Base-by-base conservation (phyloP, 352 stramenopile species). In the Aphanomyces astaci region DNA sequence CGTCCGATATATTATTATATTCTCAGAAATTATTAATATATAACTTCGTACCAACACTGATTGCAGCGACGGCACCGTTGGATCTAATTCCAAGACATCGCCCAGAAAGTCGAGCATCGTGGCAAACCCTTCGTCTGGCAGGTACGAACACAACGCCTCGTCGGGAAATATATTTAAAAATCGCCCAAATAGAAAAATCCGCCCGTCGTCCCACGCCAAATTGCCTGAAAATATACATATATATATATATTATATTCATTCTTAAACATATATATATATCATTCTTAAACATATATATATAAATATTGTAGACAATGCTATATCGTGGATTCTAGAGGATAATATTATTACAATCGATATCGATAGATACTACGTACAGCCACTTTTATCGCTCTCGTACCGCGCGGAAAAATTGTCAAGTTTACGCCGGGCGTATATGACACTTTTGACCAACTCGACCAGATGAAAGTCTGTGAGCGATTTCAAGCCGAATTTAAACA, bases 381-480 rank as follows among this genome's bases (percentile, higher is more conserved):
- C 57, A 1, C 72, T 59, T 39, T 54, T 64, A 39, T 79, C 76
- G 17, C 32, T 22, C 30, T 82, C 72, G 25, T 75, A 73, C n/a
- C 74, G 69, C 49, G 81, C 78, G 10, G 63, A 15, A 27, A 31
- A 43, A 25, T 62, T 60, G 5, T 71, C 53, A 10, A 55, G 43
- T 39, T 60, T 72, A 5, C 53, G 45, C 57, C 84, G 75, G 72
- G 84, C 81, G 40, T 77, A 86, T 5, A 87, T 63, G 13, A 72
- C 75, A 43, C 79, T 88, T 52, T 88, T 88, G 56, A 87, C 75
- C 40, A 88, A 45, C 72, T 90, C 80, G 71, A 90, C 78, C 73
- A 90, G 75, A 72, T 86, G 82, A 45, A 76, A 86, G 63, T 90
- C 82, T 4, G 80, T 78, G 15, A 90, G 77, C 4, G 74, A 62